A percentile compares a stretch with the other conserved stretches of the same genome.
These are phyloP conservation scores for Exophiala sideris DNA, from an alignment of 2,329 filamentous ascomycete genomes.

Conservation along the genomic window DNA sequence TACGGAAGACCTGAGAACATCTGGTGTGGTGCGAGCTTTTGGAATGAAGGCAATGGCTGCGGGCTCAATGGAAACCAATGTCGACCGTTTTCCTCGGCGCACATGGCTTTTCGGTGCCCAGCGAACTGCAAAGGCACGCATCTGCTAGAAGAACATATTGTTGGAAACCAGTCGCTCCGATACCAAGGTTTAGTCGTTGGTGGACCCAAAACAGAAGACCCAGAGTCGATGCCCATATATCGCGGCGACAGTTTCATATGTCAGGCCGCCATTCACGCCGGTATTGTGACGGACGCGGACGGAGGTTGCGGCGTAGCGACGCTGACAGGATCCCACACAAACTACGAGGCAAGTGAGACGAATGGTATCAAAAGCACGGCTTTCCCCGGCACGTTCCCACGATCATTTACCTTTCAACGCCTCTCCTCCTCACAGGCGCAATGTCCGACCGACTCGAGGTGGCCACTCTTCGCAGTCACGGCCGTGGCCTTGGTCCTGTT, in stretches of 20 bases:
- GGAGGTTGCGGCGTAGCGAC: constrained; percentile 81
- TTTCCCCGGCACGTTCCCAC: constrained; percentile 88
- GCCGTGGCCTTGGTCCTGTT: constrained; percentile 73
- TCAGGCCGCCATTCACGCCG: constrained; percentile 77
- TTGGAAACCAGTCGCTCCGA: constrained; percentile 51
- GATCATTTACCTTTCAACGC: constrained; percentile 72
- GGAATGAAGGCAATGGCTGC: constrained; percentile 45
- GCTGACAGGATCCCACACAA: constrained; percentile 64
- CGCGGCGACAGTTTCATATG: constrained; percentile 89
- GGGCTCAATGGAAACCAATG: constrained; percentile 56
- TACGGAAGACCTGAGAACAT: constrained; percentile 46
- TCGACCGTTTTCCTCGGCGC: constrained; percentile 52
- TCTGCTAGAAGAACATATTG: constrained; percentile 49
- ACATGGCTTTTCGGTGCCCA: constrained; percentile 55
- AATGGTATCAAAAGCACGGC: constrained; percentile 72
- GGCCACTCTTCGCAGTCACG: constrained; percentile 78
- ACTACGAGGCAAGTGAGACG: constrained; percentile 62
- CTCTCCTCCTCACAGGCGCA: constrained; percentile 55
- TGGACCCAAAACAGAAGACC: constrained; percentile 40
- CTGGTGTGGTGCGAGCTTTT: constrained; percentile 46
- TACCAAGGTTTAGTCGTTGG: constrained; percentile 54
- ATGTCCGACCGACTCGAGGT: constrained; percentile 72
- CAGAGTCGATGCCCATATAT: constrained; percentile 59
- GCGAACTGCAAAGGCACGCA: constrained; percentile 49
- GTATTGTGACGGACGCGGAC: constrained; percentile 65